Base-by-base conservation (phyloP, 2,329 filamentous ascomycete genomes). In the Aspergillus tanneri region DNA sequence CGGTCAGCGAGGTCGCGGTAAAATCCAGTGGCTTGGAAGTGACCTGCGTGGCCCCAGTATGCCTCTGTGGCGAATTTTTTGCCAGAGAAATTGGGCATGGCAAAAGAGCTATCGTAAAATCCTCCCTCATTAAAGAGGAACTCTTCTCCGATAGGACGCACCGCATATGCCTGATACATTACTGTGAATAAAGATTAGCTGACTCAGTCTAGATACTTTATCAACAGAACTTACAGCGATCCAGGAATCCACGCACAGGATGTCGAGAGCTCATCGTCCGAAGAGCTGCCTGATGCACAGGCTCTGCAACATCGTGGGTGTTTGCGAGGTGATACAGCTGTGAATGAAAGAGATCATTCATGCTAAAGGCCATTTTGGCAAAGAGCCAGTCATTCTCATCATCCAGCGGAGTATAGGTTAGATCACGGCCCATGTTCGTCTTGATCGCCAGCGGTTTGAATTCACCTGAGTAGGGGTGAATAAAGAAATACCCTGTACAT, bases 131-230 rank as follows among this genome's bases (percentile, higher is more conserved):
- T 41, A 16, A 41, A 41, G 3, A 41, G 38, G 14, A 41, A 41
- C 12, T 41, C 38, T 18, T 9, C 16, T 10, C 38, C 38, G 12
- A 41, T 41, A 1, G 38, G 38, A 11, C 38, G 38, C 5, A 41
- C 38, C 2, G 38, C 38, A 14, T 41, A 41, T 41, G 38, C 38
- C 19, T 41, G 38, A 16, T 41, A 41, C 38, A 41, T 41, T 16
- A 41, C 38, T 41, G n/a, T n/a, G n/a, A n/a, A 12, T 8, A 11
- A 5, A 11, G 0, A 24, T 41, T 27, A 27, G 23, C 19, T 8
- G 14, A 25, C 10, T n/a, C n/a, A n/a, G n/a, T 6, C 12, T 16
- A 3, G n/a, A 14, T 5, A n/a, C 3, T n/a, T n/a, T 12, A 32
- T 32, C 3, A 32, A n/a, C 0, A 6, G 5, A 25, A 23, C 38